phyloP scores from a whole-genome alignment of 1,284 basidiomycete species.

The Fomes fomentarius region DNA sequence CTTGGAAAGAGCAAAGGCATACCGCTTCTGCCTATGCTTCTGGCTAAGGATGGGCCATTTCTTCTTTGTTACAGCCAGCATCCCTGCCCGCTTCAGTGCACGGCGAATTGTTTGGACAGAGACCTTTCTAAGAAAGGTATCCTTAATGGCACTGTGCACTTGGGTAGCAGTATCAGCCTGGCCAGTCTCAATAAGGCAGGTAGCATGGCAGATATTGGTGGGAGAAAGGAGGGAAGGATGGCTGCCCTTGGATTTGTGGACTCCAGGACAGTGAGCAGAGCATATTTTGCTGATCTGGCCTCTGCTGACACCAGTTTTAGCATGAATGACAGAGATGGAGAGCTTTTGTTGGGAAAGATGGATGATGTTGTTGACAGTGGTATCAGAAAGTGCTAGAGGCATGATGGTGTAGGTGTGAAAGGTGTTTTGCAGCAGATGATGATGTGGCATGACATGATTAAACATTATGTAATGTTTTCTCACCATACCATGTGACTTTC shows the following conservation, averaged over 20 bases:
- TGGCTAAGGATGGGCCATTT: background rate
- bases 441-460: background rate
- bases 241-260: slow-evolving; percentile 3
- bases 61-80: slow-evolving; percentile 4
- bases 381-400: too few relatives aligned
- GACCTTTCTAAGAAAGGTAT: background rate
- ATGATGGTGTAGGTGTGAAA: too few relatives aligned
- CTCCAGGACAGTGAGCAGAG: background rate
- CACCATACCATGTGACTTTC: background rate
- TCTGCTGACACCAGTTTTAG: background rate
- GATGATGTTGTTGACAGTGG: background rate
- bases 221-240: slow-evolving; percentile 18
- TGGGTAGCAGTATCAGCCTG: slow-evolving; percentile 15
- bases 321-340: background rate
- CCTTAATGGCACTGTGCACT: background rate
- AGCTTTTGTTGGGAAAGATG: background rate
- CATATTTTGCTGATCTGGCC: background rate
- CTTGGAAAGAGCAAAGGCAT: background rate
- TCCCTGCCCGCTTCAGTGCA: background rate
- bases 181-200: slow-evolving; percentile 13
- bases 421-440: too few relatives aligned
- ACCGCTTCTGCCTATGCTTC: background rate
- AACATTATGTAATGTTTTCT: background rate
- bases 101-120: background rate
- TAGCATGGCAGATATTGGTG: slow-evolving; percentile 10